Evolutionary conservation across 176 grass and related monocot species (phyloP), one percentile per base, ranked within the genome.

Genomic region (Oryza coarctata): DNA sequence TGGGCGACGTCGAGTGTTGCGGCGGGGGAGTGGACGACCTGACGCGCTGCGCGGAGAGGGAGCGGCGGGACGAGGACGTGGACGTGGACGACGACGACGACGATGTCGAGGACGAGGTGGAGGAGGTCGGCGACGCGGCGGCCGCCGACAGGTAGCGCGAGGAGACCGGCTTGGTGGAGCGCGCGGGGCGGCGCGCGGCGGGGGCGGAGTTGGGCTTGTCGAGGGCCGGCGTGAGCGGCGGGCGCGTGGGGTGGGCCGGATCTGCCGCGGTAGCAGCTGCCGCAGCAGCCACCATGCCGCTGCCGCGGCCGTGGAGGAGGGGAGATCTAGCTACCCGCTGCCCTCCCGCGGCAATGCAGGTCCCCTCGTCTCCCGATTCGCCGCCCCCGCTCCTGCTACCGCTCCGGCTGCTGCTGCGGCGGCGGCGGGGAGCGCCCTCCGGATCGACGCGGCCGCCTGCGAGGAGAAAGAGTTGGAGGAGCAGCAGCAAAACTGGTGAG

Each of bases 211-310:
- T 90, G 79, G 88, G 88, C 84, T 90, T 90, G 69, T 90, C 84
- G 84, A 83, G 88, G 35, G 88, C 88, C 29, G 74, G 84, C 68
- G 84, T 83, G 84, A 90, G 88, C 74, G 88, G 88, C 14, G 88
- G 86, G 45, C 86, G 85, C 35, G 89, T 29, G 9, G 36, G 68
- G 78, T 73, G 82, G 20, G 78, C 61, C 79, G 82, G 85, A 87
- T 91, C 85, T 86, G 90, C 82, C 47, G 78, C 82, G 82, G 77
- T 87, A 77, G 89, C 85, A 73, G 83, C 88, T 55, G 88, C 68
- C 45, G 88, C 79, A 72, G 84, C 88, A 69, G 88, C 88, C 88
- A 90, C 88, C 88, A 90, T 90, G 88, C 65, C 87, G 88, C 57
- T 73, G 74, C 68, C 43, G 74, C 70, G 55, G 70, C 50, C 50